phyloP scores from a whole-genome alignment of 2,329 filamentous ascomycete species.

The Coniella vitis region DNA sequence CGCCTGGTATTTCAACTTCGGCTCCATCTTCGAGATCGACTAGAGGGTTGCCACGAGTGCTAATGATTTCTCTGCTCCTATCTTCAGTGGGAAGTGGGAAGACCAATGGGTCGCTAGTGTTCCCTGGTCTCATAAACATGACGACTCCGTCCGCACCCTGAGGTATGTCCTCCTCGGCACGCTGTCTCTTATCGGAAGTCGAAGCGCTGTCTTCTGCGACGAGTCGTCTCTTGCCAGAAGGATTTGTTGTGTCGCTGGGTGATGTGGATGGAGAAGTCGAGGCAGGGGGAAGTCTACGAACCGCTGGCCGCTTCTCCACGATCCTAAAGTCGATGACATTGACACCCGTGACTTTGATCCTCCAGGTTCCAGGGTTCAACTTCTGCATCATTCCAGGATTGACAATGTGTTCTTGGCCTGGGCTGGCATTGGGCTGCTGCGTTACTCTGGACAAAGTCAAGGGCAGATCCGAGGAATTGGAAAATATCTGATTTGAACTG shows the following conservation, averaged over 20 bases:
- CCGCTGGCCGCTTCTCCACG: constrained; percentile 45
- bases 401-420: constrained; percentile 25
- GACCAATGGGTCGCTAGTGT: constrained; percentile 39
- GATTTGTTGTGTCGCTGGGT: constrained; percentile 29
- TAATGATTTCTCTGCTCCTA: constrained; percentile 35
- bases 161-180: constrained; percentile 23
- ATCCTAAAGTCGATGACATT: constrained; percentile 53
- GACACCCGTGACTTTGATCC: constrained; percentile 42
- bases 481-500: constrained; percentile 51
- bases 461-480: constrained; percentile 49
- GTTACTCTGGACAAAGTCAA: constrained; percentile 43
- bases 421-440: constrained; percentile 31
- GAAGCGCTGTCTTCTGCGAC: constrained; percentile 33
- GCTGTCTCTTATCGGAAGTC: constrained; percentile 35
- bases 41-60: constrained; percentile 41
- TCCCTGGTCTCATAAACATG: constrained; percentile 43
- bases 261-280: constrained; percentile 26
- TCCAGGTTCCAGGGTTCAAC: constrained; percentile 49
- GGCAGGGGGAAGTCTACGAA: constrained; percentile 17
- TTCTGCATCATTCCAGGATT: constrained; percentile 38
- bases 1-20: constrained; percentile 41
- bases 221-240: constrained; percentile 46
- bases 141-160: constrained; percentile 44
- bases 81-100: constrained; percentile 43
- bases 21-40: constrained; percentile 44